A percentile compares a stretch with the other conserved stretches of the same genome.
Conservation (phyloP, 768 basidiomycete species). For the Tricholoma saponaceum region DNA sequence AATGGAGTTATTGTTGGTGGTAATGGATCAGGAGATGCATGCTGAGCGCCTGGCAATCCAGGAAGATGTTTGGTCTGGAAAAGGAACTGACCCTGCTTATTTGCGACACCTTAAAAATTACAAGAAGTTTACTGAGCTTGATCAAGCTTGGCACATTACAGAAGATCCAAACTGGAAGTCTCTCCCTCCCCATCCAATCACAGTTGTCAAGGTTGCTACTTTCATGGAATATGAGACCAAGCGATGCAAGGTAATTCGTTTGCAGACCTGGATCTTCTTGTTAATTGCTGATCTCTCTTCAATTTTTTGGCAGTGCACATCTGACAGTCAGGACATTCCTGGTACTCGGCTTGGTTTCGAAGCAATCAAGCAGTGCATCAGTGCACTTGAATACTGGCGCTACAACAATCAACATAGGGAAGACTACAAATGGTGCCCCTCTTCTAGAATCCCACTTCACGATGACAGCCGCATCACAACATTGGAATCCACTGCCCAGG, state of each 20-base stretch:
- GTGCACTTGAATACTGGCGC: conserved; percentile 24
- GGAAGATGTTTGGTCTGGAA: background rate
- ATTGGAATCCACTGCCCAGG: background rate
- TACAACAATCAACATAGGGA: no score
- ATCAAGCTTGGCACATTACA: conserved; percentile 9
- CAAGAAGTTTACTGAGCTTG: conserved; percentile 15
- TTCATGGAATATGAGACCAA: conserved; percentile 27
- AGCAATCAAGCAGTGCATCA: conserved; percentile 24
- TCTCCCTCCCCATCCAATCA: conserved; percentile 25
- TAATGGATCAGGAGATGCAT: background rate
- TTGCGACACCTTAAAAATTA: conserved; percentile 24
- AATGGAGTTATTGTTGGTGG: no score
- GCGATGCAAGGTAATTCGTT: conserved; percentile 22
- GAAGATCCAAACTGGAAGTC: conserved; percentile 2
- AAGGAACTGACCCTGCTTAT: background rate
- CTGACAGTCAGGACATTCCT: conserved; percentile 11
- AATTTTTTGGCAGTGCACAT: conserved; percentile 5
- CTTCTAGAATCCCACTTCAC: conserved; percentile 16
- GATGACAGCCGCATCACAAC: conserved; percentile 14
- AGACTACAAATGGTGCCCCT: conserved; percentile 10
- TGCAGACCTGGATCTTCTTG: background rate
- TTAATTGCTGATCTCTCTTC: background rate
- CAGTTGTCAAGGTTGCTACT: conserved; percentile 22
- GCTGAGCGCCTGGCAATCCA: background rate
- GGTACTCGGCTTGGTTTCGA: conserved; percentile 23